Evolutionary conservation across 2,329 filamentous ascomycete genomes (phyloP), one percentile per base, ranked within the genome.

Genomic region (Diaporthe amygdali): DNA sequence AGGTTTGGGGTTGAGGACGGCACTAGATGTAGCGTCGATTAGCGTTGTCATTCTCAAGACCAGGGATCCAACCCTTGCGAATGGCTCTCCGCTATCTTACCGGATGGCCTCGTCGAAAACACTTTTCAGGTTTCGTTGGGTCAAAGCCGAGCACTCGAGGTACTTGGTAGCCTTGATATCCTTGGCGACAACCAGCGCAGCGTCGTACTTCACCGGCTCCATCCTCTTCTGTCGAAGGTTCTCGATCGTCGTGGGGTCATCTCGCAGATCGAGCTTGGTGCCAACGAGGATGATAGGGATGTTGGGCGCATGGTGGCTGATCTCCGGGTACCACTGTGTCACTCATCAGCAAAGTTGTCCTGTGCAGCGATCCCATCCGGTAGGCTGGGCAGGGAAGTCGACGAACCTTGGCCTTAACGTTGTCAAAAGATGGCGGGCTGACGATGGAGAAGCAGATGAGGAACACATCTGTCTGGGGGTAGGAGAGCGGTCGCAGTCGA

Each of bases 51-150:
- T 55, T 7, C 14, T 46, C 81, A 54, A 71, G 78, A 70, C 71
- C 69, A 75, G 74, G 74, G 75, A 78, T 69, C 78, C 76, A 70
- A 49, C 20, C 27, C 20, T 10, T 10, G 41, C 27, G 25, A 15
- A 20, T 39, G 52, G 51, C n/a, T 9, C 66, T 75, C 14, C 5
- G 15, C 10, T 9, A 47, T 84, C 92, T 77, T 85, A 98, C 96
- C 96, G 92, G 80, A 99, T 99, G 41, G 96, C 96, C 84, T 98
- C 96, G 80, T 99, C 96, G 80, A 99, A 99, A 61, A 99, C 96
- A 78, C 94, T 97, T 91, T 99, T 99, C 77, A 99, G 84, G 83
- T 98, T 98, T 79, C 96, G 89, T 87, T 98, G 96, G 46, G 96
- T 99, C 76, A 99, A 87, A 59, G 96, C 96, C 66, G 96, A 98